These are phyloP conservation scores for Cynanchum wilfordii DNA, from an alignment of 257 asterid genomes.

Conservation along the genomic window DNA sequence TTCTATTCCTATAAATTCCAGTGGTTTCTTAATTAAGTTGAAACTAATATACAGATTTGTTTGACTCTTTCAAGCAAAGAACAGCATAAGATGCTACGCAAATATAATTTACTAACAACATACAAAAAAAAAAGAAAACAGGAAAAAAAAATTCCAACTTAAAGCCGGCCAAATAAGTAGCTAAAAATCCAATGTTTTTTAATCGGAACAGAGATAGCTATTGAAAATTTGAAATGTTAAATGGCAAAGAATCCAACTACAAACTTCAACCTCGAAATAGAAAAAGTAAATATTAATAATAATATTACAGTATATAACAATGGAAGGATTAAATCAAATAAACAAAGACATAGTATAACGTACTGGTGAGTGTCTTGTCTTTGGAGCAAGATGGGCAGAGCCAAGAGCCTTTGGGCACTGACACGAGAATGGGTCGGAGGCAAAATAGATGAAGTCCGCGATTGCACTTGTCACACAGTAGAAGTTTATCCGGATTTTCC, in stretches of 20 bases:
- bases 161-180: no score
- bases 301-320: background rate
- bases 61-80: background rate
- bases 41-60: background rate
- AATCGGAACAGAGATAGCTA: background rate
- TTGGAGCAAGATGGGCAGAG: constrained; percentile 60
- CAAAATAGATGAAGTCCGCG: constrained; percentile 71
- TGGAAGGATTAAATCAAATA: background rate
- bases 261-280: background rate
- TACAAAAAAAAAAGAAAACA: no score
- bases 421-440: constrained; percentile 59
- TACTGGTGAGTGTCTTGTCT: constrained; percentile 30
- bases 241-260: background rate
- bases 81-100: background rate
- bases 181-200: background rate
- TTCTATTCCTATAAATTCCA: no score
- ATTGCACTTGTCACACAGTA: constrained; percentile 80
- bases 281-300: background rate
- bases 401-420: constrained; percentile 84
- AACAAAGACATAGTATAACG: constrained; percentile 6
- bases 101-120: background rate
- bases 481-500: constrained; percentile 51
- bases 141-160: no score
- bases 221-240: background rate
- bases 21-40: no score